Evolutionary conservation across 129 eudicot genomes (phyloP), one percentile per base, ranked within the genome.

Genomic region (Daucus carota): DNA sequence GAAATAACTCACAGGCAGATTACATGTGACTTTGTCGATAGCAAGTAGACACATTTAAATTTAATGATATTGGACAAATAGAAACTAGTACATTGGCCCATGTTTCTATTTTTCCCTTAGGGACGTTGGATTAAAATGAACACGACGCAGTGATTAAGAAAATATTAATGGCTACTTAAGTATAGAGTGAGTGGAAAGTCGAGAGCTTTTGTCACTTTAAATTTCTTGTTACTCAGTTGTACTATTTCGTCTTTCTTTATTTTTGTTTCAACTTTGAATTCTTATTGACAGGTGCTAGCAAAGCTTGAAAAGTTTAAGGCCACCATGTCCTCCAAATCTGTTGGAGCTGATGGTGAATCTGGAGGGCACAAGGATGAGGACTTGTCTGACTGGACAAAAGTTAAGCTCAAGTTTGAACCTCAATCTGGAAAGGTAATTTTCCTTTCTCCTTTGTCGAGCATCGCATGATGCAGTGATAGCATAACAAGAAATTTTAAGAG

Each of bases 251-350:
- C 5, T 54, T 71, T 6, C 45, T 17, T 38, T 34, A 20, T 5
- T 38, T 68, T 36, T 13, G 3, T 24, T 57, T 2, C 34, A 4
- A 20, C 50, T n/a, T 3, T 18, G 6, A 38, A 38, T n/a, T 40
- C n/a, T 41, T 72, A 9, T 72, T 43, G 36, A 72, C 8, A 93
- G 98, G 82, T 87, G 76, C 86, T 93, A 29, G 93, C 96, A 50
- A 94, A 76, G 85, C 97, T 94, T 54, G 89, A 94, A 65, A 83
- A 75, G 82, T 86, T 88, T 31, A 89, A 88, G 78, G 59, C 89
- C 26, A 52, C 81, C 5, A 36, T 91, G 79, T 79, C 82, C 70
- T 34, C 81, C 20, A 79, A 79, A 44, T 72, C 82, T 42, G 75
- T 76, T 72, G 84, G 60, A 59, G 52, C 89, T 67, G 70, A 81